Percentiles rank a stretch among this genome's conserved stretches.
Evolutionary conservation across 2,329 filamentous ascomycete genomes (phyloP).

Genomic region (Diaporthe sp.): DNA sequence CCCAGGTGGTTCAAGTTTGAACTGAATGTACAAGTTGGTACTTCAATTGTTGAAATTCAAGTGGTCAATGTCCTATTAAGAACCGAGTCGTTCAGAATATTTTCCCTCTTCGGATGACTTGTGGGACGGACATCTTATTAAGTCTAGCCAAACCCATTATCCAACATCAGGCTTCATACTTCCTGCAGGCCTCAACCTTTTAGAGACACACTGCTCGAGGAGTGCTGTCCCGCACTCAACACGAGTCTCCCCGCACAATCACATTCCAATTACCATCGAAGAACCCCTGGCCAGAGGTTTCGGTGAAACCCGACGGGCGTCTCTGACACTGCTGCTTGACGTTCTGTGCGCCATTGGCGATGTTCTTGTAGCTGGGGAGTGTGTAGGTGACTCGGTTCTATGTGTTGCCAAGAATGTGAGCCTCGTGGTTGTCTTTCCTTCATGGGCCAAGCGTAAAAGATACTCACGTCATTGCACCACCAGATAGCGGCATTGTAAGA

Average conservation of each 20-base stretch:
- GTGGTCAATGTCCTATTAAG: background rate
- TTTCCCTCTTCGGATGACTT: background rate
- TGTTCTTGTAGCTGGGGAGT: background rate
- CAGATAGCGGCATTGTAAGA: slow-evolving; percentile 1
- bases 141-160: no score
- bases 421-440: no score
- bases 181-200: background rate
- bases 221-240: background rate
- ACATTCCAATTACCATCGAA: slow-evolving; percentile 28
- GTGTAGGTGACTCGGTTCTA: background rate
- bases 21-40: background rate
- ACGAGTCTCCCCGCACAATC: background rate
- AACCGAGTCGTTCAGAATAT: background rate
- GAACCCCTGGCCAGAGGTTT: slow-evolving; percentile 15
- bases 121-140: background rate
- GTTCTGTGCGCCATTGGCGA: background rate
- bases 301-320: background rate
- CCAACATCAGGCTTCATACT: background rate
- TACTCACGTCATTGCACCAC: slow-evolving; percentile 28
- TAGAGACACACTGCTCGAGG: background rate
- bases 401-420: background rate
- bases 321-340: background rate
- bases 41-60: slow-evolving; percentile 8
- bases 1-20: no score
- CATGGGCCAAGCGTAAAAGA: background rate